Conservation (phyloP, 1,284 basidiomycete genomes). For the Malassezia psittaci region DNA sequence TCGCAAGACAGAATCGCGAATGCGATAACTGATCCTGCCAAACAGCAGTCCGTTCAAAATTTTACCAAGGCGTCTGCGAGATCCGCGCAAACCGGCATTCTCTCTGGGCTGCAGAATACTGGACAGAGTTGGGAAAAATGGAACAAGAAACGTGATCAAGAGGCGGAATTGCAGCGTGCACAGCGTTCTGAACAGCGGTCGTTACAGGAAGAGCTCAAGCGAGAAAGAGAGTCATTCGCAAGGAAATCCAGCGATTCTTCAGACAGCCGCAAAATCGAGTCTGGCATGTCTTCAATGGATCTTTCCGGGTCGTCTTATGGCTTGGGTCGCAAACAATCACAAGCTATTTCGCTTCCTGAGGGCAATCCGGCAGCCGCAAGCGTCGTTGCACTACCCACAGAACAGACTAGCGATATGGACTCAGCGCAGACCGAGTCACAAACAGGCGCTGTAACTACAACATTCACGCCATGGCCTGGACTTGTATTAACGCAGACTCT, state of each 20-base stretch:
- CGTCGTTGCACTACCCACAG: constrained; percentile 9
- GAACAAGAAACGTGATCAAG: not conserved
- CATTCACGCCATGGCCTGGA: constrained; percentile 17
- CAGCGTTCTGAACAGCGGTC: not conserved
- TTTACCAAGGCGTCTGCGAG: constrained; percentile 3
- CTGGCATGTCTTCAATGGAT: not conserved
- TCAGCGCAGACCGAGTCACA: not conserved
- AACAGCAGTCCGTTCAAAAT: constrained; percentile 14
- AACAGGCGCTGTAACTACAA: constrained; percentile 14
- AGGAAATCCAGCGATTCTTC: not conserved
- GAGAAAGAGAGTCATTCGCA: constrained; percentile 6
- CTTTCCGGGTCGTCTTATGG: not conserved
- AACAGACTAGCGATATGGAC: not conserved
- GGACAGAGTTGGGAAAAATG: constrained; percentile 9
- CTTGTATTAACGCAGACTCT: constrained; percentile 12
- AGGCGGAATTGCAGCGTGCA: not conserved
- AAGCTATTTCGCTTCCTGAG: not conserved
- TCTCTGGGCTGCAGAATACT: not conserved
- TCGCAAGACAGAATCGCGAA: constrained; percentile 23
- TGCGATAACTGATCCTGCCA: constrained; percentile 22
- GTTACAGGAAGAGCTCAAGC: constrained; percentile 4
- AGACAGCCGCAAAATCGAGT: not conserved
- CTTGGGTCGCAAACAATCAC: not conserved
- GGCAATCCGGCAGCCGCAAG: constrained; percentile 12
- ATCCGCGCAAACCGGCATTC: not conserved